phyloP scores from a whole-genome alignment of 169 alveolate genomes.

The Babesia ovis region DNA sequence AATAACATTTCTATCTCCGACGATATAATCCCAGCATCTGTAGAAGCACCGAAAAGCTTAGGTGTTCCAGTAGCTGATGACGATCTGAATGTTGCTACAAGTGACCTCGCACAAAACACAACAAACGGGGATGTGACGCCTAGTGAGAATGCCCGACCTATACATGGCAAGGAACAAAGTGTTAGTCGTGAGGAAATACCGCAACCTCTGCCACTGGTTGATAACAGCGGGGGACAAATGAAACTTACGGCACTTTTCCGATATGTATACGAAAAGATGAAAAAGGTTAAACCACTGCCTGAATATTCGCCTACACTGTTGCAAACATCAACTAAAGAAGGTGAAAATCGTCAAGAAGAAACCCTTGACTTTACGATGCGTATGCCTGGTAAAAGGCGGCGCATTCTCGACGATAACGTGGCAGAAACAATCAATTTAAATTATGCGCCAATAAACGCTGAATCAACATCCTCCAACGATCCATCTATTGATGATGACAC shows the following conservation, averaged over 20 bases:
- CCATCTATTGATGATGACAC: conserved; percentile 1
- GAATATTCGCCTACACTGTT: conserved; percentile 39
- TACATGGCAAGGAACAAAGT: background rate
- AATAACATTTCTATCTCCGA: background rate
- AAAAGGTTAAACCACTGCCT: conserved; percentile 47
- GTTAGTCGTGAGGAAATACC: background rate
- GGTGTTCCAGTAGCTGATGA: background rate
- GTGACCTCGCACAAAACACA: background rate
- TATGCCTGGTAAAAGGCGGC: conserved; percentile 31
- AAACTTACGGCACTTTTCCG: conserved; percentile 55
- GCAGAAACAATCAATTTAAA: conserved; percentile 16
- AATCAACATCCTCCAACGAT: background rate
- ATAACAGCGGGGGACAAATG: conserved; percentile 33
- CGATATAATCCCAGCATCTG: background rate
- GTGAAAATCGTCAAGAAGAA: background rate
- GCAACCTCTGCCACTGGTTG: background rate
- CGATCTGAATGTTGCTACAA: background rate
- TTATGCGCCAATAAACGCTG: conserved; percentile 32
- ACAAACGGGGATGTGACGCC: background rate
- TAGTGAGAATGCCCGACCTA: background rate
- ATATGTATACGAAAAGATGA: conserved; percentile 56
- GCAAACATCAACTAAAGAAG: conserved; percentile 19
- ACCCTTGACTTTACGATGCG: background rate
- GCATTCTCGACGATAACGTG: conserved; percentile 22
- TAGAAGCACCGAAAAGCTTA: background rate